Evolutionary conservation across 768 basidiomycete genomes (phyloP), one percentile per base, ranked within the genome.

Genomic region (Termitomyces sp.): DNA sequence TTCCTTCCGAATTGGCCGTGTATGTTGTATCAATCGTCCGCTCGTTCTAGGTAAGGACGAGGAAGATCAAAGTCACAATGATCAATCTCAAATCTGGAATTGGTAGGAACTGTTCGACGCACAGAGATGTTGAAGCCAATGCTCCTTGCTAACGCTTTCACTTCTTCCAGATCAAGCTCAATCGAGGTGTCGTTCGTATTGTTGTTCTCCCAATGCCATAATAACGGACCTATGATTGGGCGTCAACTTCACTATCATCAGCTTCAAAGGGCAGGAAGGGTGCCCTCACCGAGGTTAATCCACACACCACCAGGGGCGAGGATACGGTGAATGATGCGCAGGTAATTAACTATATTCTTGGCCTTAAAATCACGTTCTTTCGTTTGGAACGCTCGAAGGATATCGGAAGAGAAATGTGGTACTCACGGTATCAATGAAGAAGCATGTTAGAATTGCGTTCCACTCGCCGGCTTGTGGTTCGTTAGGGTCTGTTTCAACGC

Each of bases 181-280:
- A 98, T 80, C 1, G 91, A 93, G 0, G 85, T 80, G 63, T 96
- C 93, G 62, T 86, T 84, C 44, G 85, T 83, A 56, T 70, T 79
- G 68, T 92, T 94, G 72, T 96, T 95, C 68, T 98, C 95, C 72
- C 87, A 98, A 70, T 98, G 96, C 95, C 96, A 98, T n/a, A 98
- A 74, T 1, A 96, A 74, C 0, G 96, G 96, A 3, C 95, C 95
- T 88, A 9, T 5, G 41, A 47, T 14, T 7, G 6, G 30, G 6
- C 12, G 35, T 23, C 51, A 38, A 33, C 13, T 18, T 47, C 33
- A 33, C 14, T 1, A 40, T 53, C 50, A 43, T 43, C 8, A 26
- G 40, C 32, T 32, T 30, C 28, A n/a, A 41, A 30, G 14, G 12
- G 28, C n/a, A 33, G 8, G n/a, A 48, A 43, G 55, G 32, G 57